Evolutionary conservation across 2,329 filamentous ascomycete genomes (phyloP).

Genomic region (Teratosphaeria pseudoeucalypti): DNA sequence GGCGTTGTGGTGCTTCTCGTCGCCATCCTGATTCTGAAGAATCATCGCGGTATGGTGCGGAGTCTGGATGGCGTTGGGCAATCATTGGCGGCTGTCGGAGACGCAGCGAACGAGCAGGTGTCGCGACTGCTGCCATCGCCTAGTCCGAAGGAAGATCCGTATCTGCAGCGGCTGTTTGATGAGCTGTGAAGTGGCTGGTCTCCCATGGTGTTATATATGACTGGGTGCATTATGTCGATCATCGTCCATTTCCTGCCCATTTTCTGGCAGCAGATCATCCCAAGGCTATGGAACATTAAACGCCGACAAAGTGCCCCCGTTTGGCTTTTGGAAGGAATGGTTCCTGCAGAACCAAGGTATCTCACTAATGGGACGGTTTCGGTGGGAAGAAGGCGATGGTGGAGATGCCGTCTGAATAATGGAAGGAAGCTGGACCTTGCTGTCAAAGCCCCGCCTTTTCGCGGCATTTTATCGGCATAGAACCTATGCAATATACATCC

Average conservation of each 20-base stretch:
- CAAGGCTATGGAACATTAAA: too few relatives aligned
- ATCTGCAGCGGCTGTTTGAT: constrained; percentile 21
- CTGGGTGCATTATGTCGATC: neutral
- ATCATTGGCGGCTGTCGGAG: constrained; percentile 9
- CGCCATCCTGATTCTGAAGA: constrained; percentile 16
- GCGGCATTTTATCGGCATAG: neutral
- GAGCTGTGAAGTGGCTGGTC: constrained; percentile 9
- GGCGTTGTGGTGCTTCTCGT: constrained; percentile 15
- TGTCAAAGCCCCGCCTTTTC: too few relatives aligned
- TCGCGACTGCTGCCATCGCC: constrained; percentile 4
- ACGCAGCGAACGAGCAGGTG: constrained; percentile 10
- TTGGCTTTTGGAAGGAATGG: too few relatives aligned
- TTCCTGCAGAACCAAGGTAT: too few relatives aligned
- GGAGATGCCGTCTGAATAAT: too few relatives aligned
- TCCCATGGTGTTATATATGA: neutral
- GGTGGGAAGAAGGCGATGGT: too few relatives aligned
- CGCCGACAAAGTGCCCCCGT: too few relatives aligned
- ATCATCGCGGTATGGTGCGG: constrained; percentile 12
- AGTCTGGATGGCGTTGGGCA: constrained; percentile 9
- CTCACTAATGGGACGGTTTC: too few relatives aligned
- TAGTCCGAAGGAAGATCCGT: constrained; percentile 17
- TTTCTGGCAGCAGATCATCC: too few relatives aligned
- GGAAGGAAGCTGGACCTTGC: too few relatives aligned
- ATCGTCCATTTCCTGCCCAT: too few relatives aligned
- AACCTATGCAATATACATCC: neutral